Conservation (phyloP, 2,329 filamentous ascomycete genomes). For the Lachnellula suecica region DNA sequence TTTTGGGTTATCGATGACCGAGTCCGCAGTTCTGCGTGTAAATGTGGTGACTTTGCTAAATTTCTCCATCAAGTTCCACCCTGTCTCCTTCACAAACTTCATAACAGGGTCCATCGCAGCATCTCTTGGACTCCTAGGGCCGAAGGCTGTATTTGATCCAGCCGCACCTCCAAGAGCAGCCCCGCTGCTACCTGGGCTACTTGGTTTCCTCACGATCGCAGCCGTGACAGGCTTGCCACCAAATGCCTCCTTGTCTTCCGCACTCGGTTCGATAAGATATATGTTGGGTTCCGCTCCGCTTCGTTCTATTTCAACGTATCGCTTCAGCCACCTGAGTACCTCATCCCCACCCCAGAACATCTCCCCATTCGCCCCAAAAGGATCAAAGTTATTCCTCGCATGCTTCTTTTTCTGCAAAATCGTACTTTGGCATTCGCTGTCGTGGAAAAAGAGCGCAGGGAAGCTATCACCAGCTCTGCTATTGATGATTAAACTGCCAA, state of each 20-base stretch:
- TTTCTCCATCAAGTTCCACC: slow-evolving; percentile 96
- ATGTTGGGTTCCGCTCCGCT: slow-evolving; percentile 86
- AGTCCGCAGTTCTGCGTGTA: slow-evolving; percentile 86
- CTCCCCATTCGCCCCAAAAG: slow-evolving; percentile 79
- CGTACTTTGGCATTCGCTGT: slow-evolving; percentile 93
- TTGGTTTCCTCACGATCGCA: slow-evolving; percentile 39
- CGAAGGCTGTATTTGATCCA: slow-evolving; percentile 34
- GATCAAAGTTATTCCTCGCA: slow-evolving; percentile 82
- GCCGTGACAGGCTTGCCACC: slow-evolving; percentile 42
- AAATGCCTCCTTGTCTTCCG: slow-evolving; percentile 83
- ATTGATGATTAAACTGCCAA: slow-evolving; percentile 92
- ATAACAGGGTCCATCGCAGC: slow-evolving; percentile 88
- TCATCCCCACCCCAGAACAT: slow-evolving; percentile 99
- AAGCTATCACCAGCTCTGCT: slow-evolving; percentile 88
- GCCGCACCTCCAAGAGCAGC: slow-evolving; percentile 36
- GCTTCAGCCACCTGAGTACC: slow-evolving; percentile 83
- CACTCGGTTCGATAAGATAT: slow-evolving; percentile 83
- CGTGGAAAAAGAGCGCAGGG: slow-evolving; percentile 95
- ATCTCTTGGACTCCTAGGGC: slow-evolving; percentile 48
- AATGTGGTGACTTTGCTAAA: slow-evolving; percentile 98
- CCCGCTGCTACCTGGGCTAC: slow-evolving; percentile 28
- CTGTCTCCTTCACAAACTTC: slow-evolving; percentile 90
- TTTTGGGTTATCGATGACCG: slow-evolving; percentile 87
- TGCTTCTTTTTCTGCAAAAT: slow-evolving; percentile 90
- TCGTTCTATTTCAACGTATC: slow-evolving; percentile 80